Conservation (phyloP, 1,139 yeast genomes). For the Yamadazyma mexicana region DNA sequence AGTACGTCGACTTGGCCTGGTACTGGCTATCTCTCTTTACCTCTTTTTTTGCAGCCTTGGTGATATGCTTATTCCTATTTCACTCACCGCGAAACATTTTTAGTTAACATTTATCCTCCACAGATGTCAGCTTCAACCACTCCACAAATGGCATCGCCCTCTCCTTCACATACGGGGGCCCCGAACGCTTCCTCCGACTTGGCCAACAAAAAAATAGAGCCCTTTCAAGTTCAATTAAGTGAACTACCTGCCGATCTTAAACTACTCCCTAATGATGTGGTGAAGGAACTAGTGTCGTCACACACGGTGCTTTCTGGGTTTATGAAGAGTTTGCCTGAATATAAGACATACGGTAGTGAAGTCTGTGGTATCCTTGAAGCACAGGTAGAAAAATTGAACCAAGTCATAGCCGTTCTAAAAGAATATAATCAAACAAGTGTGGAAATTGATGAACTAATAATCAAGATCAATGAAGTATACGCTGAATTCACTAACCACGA, state of each 20-base stretch:
- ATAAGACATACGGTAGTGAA: conserved; percentile 19
- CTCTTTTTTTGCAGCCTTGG: too few species aligned
- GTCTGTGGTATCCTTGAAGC: conserved; percentile 19
- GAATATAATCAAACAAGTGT: conserved; percentile 26
- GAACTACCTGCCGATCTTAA: conserved; percentile 1
- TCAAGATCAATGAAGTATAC: conserved; percentile 26
- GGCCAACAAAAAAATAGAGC: conserved; percentile 24
- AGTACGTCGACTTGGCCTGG: too few species aligned
- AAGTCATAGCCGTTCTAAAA: conserved; percentile 23
- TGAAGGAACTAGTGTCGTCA: background rate
- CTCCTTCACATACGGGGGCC: conserved; percentile 22
- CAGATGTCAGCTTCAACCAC: conserved; percentile 24
- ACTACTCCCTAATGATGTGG: conserved; percentile 1
- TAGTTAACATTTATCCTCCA: too few species aligned
- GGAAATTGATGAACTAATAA: conserved; percentile 27
- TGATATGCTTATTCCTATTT: too few species aligned
- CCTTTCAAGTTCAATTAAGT: background rate
- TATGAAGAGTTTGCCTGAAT: conserved; percentile 25
- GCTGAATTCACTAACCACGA: conserved; percentile 38
- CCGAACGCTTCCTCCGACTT: conserved; percentile 38
- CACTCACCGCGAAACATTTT: too few species aligned
- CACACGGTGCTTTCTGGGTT: conserved; percentile 34
- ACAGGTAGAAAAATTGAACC: conserved; percentile 24
- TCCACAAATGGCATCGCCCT: conserved; percentile 25
- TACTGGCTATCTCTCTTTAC: too few species aligned